A percentile compares a stretch with the other conserved stretches of the same genome.
Evolutionary conservation across 164 flowering plant species (phyloP).

Genomic region (Annona cherimola): DNA sequence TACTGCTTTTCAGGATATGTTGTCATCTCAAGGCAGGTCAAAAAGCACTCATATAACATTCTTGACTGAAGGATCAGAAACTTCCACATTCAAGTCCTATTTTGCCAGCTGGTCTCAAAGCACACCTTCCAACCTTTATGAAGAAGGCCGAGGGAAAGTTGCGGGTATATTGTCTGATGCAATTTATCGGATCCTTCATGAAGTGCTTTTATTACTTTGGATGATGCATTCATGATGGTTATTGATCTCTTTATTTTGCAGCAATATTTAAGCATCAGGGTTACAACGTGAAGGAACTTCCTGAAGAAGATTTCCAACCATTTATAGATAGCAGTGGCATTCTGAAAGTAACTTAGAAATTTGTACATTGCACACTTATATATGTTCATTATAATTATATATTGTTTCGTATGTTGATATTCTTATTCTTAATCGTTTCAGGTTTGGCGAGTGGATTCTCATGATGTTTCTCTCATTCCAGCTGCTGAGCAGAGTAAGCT

Average conservation of each 20-base stretch:
- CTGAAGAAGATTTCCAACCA: slow-evolving; percentile 40
- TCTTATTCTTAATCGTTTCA: slow-evolving; percentile 20
- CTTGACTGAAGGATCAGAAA: slow-evolving; percentile 65
- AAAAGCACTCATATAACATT: slow-evolving; percentile 32
- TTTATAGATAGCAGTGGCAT: slow-evolving; percentile 44
- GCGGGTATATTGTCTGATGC: slow-evolving; percentile 48
- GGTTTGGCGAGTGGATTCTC: slow-evolving; percentile 69
- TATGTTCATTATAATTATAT: background rate
- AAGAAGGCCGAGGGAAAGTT: slow-evolving; percentile 78
- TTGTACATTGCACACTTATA: background rate
- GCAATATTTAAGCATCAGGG: slow-evolving; percentile 74
- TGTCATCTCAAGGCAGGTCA: slow-evolving; percentile 49
- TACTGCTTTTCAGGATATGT: slow-evolving; percentile 39
- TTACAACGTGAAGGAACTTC: slow-evolving; percentile 61
- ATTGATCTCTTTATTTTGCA: slow-evolving; percentile 15
- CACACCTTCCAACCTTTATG: slow-evolving; percentile 34
- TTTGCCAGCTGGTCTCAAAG: slow-evolving; percentile 60
- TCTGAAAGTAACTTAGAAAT: slow-evolving; percentile 31
- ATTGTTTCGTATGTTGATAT: slow-evolving; percentile 3
- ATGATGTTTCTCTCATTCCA: slow-evolving; percentile 33
- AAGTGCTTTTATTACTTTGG: background rate
- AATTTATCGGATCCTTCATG: background rate
- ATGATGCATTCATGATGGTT: background rate
- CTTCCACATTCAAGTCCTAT: slow-evolving; percentile 42
- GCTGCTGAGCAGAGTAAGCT: slow-evolving; percentile 36